A percentile compares a stretch with the other conserved stretches of the same genome.
Conservation (phyloP, 305 asterid species). For the Vinca major region DNA sequence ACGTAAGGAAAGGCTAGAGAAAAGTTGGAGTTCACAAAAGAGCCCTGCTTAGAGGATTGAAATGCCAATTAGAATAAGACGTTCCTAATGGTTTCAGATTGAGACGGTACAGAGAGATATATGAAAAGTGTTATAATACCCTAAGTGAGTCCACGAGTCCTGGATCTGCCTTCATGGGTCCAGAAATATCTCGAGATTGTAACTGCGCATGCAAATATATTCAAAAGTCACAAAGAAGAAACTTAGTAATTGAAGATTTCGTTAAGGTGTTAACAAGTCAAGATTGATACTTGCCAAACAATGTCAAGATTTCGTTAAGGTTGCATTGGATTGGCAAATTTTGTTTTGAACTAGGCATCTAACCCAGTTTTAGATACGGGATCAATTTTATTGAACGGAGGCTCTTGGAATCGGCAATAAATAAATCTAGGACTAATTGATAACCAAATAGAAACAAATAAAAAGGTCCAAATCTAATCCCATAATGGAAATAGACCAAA, state of each 20-base stretch:
- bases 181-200: slow-evolving; percentile 52
- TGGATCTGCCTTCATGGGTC: slow-evolving; percentile 51
- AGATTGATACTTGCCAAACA: too few relatives aligned
- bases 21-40: slow-evolving; percentile 57
- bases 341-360: too few relatives aligned
- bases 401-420: neutral
- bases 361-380: neutral
- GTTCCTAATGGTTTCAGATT: neutral
- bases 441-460: neutral
- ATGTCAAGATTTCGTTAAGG: too few relatives aligned
- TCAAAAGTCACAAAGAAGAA: neutral
- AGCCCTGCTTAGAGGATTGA: slow-evolving; percentile 35
- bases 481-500: neutral
- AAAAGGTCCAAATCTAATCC: neutral
- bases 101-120: neutral
- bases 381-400: neutral
- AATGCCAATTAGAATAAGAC: slow-evolving; percentile 13
- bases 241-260: neutral
- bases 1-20: slow-evolving; percentile 81
- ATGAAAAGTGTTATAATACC: slow-evolving; percentile 38
- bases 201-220: slow-evolving; percentile 35
- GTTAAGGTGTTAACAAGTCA: neutral
- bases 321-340: too few relatives aligned
- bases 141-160: slow-evolving; percentile 62
- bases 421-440: neutral